Base-by-base conservation (phyloP, 2,329 filamentous ascomycete species). In the Teratosphaeria destructans region DNA sequence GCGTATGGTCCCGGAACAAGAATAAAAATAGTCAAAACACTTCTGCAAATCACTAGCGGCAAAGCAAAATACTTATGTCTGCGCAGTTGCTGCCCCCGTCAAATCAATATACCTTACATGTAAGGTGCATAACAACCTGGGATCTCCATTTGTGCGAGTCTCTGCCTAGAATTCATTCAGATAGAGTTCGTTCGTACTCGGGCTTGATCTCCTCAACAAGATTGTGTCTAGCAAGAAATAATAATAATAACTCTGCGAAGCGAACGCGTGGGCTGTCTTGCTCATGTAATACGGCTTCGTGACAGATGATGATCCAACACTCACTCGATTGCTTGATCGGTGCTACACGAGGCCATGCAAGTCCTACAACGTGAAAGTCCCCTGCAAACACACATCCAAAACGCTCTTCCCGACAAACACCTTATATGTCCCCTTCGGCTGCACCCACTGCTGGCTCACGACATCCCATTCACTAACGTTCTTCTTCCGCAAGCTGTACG, bases 401-500 rank as follows among this genome's bases (percentile, higher is more conserved):
- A 65, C 60, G 39, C 58, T 61, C 58, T 58, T 61, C 5, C 61
- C 61, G 8, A 65, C 60, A 32, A 54, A 58, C 1, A 63, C 55
- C 29, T 59, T 35, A 56, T 63, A 69, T 66, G 0, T 73, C 39
- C 61, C 53, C 39, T 57, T 57, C 37, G 52, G 55, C 43, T 57
- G 53, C 23, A 58, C 47, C 59, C 60, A 61, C 54, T 66, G 53
- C 61, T 66, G 65, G 34, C 59, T 59, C 3, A 54, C 59, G 12
- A 64, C 62, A 53, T 66, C 63, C 66, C 66, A 68, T 23, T 57
- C 58, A 39, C 64, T 65, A 5, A 68, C 26, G 62, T 68, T 65
- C 27, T 63, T 59, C 54, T 57, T 57, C 14, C 62, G 59, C 5
- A 68, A 55, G 7, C 47, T 57, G 52, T 67, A 67, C 12, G 60